These are phyloP conservation scores for Lactarius deliciosus DNA, from an alignment of 768 basidiomycete species.

Conservation along the genomic window DNA sequence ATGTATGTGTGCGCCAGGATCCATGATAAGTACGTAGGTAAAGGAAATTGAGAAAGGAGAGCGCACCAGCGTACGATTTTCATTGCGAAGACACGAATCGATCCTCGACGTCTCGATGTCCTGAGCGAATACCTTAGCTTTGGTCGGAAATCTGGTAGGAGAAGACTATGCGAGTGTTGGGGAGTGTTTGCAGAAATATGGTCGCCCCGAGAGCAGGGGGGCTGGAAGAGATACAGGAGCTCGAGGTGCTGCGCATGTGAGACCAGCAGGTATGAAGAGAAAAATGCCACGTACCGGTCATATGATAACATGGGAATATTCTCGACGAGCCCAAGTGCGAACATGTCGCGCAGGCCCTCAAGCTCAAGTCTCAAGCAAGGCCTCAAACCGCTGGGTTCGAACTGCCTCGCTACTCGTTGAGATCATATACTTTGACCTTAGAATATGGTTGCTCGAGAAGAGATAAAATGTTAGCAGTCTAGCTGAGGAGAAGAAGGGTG, in stretches of 20 bases:
- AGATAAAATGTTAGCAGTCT: too few relatives aligned
- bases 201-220: conserved; percentile 81
- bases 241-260: conserved; percentile 52
- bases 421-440: too few relatives aligned
- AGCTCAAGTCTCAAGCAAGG: conserved; percentile 40
- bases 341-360: conserved; percentile 79
- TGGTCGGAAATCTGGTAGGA: conserved; percentile 40
- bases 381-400: conserved; percentile 33
- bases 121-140: conserved; percentile 52
- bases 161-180: conserved; percentile 61
- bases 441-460: too few relatives aligned
- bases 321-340: conserved; percentile 92
- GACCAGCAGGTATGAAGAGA: neutral
- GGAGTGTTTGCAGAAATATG: conserved; percentile 75
- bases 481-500: too few relatives aligned
- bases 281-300: conserved; percentile 69
- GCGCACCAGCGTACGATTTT: conserved; percentile 28
- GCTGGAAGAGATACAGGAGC: conserved; percentile 76
- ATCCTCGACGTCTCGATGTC: too few relatives aligned
- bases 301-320: conserved; percentile 92
- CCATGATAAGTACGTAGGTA: neutral
- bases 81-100: conserved; percentile 10
- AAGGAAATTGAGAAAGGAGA: neutral
- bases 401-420: too few relatives aligned
- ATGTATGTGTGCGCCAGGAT: neutral